phyloP scores from a whole-genome alignment of 2,329 filamentous ascomycete species.

The Colletotrichum kahawae region DNA sequence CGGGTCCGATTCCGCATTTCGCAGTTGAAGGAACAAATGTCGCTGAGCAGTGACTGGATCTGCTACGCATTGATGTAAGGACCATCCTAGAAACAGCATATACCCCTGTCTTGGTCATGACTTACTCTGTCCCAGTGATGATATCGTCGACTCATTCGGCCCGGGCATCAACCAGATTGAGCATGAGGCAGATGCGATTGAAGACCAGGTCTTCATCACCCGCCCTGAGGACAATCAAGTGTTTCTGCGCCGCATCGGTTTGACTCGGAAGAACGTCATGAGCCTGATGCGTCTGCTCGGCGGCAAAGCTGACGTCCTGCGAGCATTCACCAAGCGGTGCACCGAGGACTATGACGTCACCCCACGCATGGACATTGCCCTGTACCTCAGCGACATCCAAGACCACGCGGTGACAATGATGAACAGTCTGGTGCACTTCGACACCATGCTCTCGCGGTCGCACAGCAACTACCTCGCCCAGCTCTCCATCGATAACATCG shows the following conservation, averaged over 20 bases:
- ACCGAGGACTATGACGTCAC: conserved; percentile 97
- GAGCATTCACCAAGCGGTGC: conserved; percentile 96
- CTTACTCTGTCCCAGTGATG: conserved; percentile 63
- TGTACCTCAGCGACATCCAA: conserved; percentile 97
- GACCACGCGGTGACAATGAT: conserved; percentile 99
- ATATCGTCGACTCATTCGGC: conserved; percentile 95
- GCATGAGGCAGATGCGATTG: conserved; percentile 86
- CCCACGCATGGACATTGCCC: conserved; percentile 92
- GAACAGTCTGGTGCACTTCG: conserved; percentile 92
- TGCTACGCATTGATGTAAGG: conserved; percentile 95
- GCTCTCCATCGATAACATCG: conserved; percentile 88
- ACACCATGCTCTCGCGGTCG: conserved; percentile 93
- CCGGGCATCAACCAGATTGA: conserved; percentile 89
- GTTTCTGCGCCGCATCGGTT: conserved; percentile 89
- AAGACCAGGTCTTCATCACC: conserved; percentile 93
- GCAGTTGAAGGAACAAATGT: conserved; percentile 91
- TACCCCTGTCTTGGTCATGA: no score
- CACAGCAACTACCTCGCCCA: conserved; percentile 97
- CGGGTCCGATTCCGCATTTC: conserved; percentile 92
- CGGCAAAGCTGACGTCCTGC: conserved; percentile 96
- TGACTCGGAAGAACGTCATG: conserved; percentile 92
- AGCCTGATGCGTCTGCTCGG: conserved; percentile 89
- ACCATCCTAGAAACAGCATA: not conserved
- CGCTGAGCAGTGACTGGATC: conserved; percentile 96
- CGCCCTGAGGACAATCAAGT: conserved; percentile 86